phyloP scores from a whole-genome alignment of 1,284 basidiomycete species.

The Fomitopsis betulina region DNA sequence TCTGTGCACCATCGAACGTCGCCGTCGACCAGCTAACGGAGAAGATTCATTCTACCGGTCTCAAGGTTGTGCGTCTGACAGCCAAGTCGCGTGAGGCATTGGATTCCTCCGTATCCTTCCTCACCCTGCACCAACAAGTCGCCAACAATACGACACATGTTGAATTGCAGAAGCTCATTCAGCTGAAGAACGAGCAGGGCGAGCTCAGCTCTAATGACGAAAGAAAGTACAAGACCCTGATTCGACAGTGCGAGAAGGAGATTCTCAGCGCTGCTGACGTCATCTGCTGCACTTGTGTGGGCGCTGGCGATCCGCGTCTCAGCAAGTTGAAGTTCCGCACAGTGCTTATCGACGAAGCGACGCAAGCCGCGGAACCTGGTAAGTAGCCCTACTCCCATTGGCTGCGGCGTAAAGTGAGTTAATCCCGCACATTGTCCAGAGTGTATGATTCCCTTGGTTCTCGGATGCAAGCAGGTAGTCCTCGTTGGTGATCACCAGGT shows the following conservation, averaged over 20 bases:
- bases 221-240: constrained; percentile 95
- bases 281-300: constrained; percentile 98
- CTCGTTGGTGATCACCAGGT: constrained; percentile 95
- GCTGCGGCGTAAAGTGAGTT: background rate
- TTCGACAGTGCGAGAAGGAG: constrained; percentile 95
- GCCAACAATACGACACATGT: constrained; percentile 93
- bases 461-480: constrained; percentile 98
- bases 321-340: constrained; percentile 98
- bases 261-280: constrained; percentile 95
- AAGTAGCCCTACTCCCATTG: constrained; percentile 26
- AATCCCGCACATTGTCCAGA: constrained; percentile 45
- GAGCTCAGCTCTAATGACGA: constrained; percentile 96
- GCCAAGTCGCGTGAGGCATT: constrained; percentile 98
- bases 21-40: constrained; percentile 99
- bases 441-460: constrained; percentile 98
- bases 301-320: constrained; percentile 93
- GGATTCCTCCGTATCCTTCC: constrained; percentile 88
- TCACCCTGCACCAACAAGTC: constrained; percentile 97
- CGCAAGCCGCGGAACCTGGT: constrained; percentile 97
- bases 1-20: constrained; percentile 98
- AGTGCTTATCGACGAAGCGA: constrained; percentile 97
- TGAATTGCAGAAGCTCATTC: constrained; percentile 95
- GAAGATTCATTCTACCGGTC: constrained; percentile 95
- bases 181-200: constrained; percentile 96
- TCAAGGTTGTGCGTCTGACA: constrained; percentile 96